phyloP scores from a whole-genome alignment of 306 rosid genomes.

The Fragaria ananassa region DNA sequence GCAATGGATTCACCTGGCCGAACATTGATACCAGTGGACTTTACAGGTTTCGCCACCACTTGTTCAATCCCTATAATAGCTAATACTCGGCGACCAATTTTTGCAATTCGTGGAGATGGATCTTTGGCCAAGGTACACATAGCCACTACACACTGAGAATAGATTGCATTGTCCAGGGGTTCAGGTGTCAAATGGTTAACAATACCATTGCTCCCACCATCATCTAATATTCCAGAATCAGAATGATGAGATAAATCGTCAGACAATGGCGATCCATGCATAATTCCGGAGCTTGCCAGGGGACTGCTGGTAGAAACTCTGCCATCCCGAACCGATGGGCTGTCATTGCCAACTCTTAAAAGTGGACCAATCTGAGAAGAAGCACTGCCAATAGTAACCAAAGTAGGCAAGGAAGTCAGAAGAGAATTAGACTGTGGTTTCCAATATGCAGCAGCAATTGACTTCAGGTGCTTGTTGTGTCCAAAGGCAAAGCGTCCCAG shows the following conservation, averaged over 20 bases:
- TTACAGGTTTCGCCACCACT: slow-evolving; percentile 79
- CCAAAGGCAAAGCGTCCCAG: slow-evolving; percentile 94
- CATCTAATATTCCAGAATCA: slow-evolving; percentile 86
- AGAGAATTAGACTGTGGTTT: slow-evolving; percentile 84
- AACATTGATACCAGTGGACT: slow-evolving; percentile 34
- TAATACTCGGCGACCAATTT: slow-evolving; percentile 79
- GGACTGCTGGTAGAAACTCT: slow-evolving; percentile 88
- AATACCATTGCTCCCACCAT: slow-evolving; percentile 78
- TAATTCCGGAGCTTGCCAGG: slow-evolving; percentile 71
- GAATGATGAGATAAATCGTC: slow-evolving; percentile 91
- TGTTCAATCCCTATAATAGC: slow-evolving; percentile 94
- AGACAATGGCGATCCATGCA: slow-evolving; percentile 94
- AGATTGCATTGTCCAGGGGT: slow-evolving; percentile 68
- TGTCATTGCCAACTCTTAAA: slow-evolving; percentile 70
- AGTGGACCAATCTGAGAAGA: slow-evolving; percentile 87
- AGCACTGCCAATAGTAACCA: slow-evolving; percentile 57
- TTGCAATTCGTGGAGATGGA: slow-evolving; percentile 92
- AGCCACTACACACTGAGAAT: slow-evolving; percentile 81
- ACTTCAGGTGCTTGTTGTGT: slow-evolving; percentile 88
- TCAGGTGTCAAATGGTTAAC: slow-evolving; percentile 56
- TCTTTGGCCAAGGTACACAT: slow-evolving; percentile 93
- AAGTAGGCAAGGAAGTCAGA: slow-evolving; percentile 70
- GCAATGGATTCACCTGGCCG: slow-evolving; percentile 47
- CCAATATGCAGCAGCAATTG: slow-evolving; percentile 88
- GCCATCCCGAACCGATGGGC: slow-evolving; percentile 63